Base-by-base conservation (phyloP, 2,329 filamentous ascomycete genomes). In the Alternaria gaisen region DNA sequence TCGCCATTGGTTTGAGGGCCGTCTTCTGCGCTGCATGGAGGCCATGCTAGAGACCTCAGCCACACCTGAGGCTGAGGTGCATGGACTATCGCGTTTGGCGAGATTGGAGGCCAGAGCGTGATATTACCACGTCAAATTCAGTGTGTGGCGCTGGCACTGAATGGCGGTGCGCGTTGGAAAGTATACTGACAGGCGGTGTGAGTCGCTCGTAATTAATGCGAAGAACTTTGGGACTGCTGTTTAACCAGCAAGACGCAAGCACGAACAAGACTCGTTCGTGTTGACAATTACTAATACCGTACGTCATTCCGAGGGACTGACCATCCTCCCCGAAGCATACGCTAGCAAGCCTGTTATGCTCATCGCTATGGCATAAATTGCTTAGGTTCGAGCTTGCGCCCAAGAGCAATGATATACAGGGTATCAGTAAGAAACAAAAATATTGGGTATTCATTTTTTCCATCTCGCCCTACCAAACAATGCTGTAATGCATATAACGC, bases 1-100 rank as follows among this genome's bases (percentile, higher is more conserved):
- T 14, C 16, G 5, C 58, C 28, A 72, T 67, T 70, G 67, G 67
- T 24, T 32, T 16, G 30, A 24, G 4, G 26, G n/a, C 42, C 42
- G 24, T 53, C 52, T 53, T 58, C 58, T 63, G 62, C 64, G 56
- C 30, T 16, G 51, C 58, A 58, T 9, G 28, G 18, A 22, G 46
- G 30, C 18, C 18, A 22, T 41, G 40, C 46, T 47, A 48, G 38
- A 26, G 43, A 32, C 51, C 61, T 60, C 54, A 66, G 67, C 67
- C 67, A 63, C 65, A 12, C 18, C 18, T n/a, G 46, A 24, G 46
- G 46, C 46, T 48, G 46, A 48, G 10, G 46, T 36, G 22, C 30
- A 48, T 34, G 8, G 30, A 48, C 12, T 14, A 20, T 48, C 20
- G 44, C 34, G 14, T 38, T 50, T 53, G 38, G 38, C 42, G 53